Base-by-base conservation (phyloP, 2,329 filamentous ascomycete species). In the Colletotrichum shisoi region DNA sequence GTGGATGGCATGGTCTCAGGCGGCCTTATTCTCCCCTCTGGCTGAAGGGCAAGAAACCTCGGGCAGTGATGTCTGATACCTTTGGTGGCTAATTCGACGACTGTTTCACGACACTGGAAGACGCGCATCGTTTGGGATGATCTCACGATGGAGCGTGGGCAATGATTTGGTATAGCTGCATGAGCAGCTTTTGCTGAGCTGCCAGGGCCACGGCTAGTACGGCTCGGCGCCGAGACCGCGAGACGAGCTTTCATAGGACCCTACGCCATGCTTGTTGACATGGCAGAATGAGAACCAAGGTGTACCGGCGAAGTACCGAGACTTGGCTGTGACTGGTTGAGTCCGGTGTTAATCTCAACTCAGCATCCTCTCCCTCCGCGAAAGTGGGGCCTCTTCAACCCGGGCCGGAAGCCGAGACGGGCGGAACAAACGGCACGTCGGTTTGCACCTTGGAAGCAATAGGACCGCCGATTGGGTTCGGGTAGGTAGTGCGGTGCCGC, bases 51-150 rank as follows among this genome's bases (percentile, higher is more conserved):
- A 12, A 37, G 17, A 6, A 31, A 37, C 6, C 11, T 7, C 3
- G 21, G 19, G 39, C 34, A 57, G 8, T 44, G 17, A 7, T 21
- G 19, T 31, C 27, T 31, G 27, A 31, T 31, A 31, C 27, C 6
- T 8, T 31, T 31, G 27, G 7, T 31, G 27, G 27, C 27, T 8
- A 31, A 1, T 6, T 31, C 27, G 27, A 2, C 27, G 27, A 31
- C 6, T 31, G 2, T 8, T 8, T 2, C 0, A 2, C 4, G 2
- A 17, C 21, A n/a, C 0, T 2, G 6, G 45, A 21, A 42, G 1
- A 34, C 1, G 21, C 4, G 4, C n/a, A 17, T 9, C 9, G 39
- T 6, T 39, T 3, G 12, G 8, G 3, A 12, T 7, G 19, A 4
- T 21, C 15, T 31, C 24, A 9, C 17, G 13, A 49, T 9, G 24